Percentiles rank a stretch among this genome's conserved stretches.
Evolutionary conservation across 139 green algal species (phyloP).

Genomic region (Helicosporidium sp.): DNA sequence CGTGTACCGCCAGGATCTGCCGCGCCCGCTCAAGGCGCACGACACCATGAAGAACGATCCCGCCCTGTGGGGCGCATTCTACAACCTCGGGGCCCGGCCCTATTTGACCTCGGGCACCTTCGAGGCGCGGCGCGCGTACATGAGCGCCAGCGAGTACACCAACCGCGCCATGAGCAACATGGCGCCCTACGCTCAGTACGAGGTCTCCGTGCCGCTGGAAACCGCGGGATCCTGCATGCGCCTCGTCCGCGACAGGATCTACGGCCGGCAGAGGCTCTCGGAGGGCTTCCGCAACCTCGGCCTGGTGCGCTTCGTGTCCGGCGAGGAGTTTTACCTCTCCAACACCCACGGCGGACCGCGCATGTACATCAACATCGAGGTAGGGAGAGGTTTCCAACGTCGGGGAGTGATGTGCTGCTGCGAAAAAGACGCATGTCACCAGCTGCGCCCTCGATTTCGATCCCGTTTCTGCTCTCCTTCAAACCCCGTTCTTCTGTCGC

Average conservation of each 20-base stretch:
- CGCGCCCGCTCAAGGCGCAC: too few species aligned
- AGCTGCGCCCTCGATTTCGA: too few species aligned
- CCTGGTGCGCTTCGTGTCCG: conserved; percentile 31
- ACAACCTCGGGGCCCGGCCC: too few species aligned
- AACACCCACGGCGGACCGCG: conserved; percentile 25
- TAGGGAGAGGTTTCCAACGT: conserved; percentile 7
- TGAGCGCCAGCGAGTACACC: conserved; percentile 16
- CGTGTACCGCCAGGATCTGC: too few species aligned
- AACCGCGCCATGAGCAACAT: conserved; percentile 10
- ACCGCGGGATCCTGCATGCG: conserved; percentile 31
- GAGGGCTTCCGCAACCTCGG: conserved; percentile 25
- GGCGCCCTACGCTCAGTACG: conserved; percentile 44
- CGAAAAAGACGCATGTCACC: too few species aligned
- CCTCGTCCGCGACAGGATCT: conserved; percentile 21
- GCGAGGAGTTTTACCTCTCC: conserved; percentile 44
- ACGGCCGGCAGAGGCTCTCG: conserved; percentile 15
- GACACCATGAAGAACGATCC: too few species aligned
- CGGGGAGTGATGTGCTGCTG: too few species aligned
- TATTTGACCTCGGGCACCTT: conserved; percentile 19
- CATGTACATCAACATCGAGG: conserved; percentile 70
- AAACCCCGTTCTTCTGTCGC: too few species aligned
- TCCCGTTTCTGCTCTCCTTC: too few species aligned
- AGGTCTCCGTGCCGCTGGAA: conserved; percentile 26
- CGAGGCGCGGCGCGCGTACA: conserved; percentile 7
- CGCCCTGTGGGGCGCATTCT: too few species aligned